phyloP scores from a whole-genome alignment of 169 alveolate genomes.

The Cyclospora cayetanensis region DNA sequence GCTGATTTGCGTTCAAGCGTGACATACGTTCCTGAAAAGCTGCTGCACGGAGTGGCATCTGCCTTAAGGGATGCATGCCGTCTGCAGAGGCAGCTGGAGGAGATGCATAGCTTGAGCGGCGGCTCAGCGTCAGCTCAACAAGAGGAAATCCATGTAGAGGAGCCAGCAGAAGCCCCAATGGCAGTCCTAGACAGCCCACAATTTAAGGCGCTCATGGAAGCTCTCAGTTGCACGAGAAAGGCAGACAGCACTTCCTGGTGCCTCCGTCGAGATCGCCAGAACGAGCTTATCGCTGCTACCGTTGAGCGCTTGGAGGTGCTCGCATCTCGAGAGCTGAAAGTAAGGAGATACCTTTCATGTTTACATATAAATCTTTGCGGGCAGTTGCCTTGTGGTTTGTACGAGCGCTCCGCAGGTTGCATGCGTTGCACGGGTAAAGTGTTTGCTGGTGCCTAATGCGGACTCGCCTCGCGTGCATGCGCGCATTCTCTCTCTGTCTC shows the following conservation, averaged over 20 bases:
- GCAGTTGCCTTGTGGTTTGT: no score
- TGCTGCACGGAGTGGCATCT: conserved; percentile 29
- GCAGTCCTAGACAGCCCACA: neutral
- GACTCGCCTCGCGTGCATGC: no score
- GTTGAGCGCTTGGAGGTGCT: neutral
- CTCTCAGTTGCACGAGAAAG: neutral
- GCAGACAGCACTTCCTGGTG: neutral
- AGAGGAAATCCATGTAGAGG: neutral
- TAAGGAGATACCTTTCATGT: no score
- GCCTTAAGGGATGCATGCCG: conserved; percentile 47
- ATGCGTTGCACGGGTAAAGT: no score
- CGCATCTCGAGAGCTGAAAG: neutral
- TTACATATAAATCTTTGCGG: no score
- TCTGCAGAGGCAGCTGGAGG: conserved; percentile 8
- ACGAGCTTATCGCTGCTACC: neutral
- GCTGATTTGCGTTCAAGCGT: neutral
- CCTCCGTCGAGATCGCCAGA: neutral
- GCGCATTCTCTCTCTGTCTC: neutral
- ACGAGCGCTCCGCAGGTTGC: no score
- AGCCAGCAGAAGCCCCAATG: conserved; percentile 28
- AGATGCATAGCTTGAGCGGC: neutral
- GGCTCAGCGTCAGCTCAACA: neutral
- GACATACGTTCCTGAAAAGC: neutral
- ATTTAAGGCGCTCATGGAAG: neutral
- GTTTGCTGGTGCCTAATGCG: no score